Evolutionary conservation across 345 rosid genomes (phyloP).

Genomic region (Eucalyptus regnans): DNA sequence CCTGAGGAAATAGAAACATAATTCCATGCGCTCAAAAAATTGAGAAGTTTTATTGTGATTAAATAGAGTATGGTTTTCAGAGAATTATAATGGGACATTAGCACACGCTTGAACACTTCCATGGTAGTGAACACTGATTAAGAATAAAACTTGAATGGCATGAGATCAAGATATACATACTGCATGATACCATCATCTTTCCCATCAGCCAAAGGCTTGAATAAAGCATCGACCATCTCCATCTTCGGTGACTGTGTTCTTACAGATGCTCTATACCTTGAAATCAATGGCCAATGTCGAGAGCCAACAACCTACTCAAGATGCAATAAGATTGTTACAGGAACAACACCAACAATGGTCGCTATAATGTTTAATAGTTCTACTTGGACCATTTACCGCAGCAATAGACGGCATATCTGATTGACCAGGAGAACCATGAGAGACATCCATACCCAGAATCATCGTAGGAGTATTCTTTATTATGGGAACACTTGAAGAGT

Average conservation of each 20-base stretch:
- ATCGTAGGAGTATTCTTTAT: conserved; percentile 61
- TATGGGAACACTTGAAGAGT: conserved; percentile 29
- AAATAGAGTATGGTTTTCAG: background rate
- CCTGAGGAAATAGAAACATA: background rate
- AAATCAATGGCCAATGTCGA: conserved; percentile 58
- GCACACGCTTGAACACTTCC: background rate
- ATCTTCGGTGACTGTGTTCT: conserved; percentile 66
- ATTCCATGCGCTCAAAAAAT: background rate
- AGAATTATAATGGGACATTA: background rate
- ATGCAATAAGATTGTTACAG: background rate
- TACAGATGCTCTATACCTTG: conserved; percentile 80
- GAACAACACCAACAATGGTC: background rate
- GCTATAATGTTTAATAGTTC: background rate
- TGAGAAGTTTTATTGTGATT: background rate
- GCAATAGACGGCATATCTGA: conserved; percentile 68
- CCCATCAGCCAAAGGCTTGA: conserved; percentile 40
- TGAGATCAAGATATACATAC: conserved; percentile 12
- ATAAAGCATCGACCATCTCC: conserved; percentile 85
- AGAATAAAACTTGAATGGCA: background rate
- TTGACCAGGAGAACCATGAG: conserved; percentile 80
- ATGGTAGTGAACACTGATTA: background rate
- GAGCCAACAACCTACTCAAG: conserved; percentile 80
- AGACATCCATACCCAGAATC: conserved; percentile 93
- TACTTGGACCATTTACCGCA: conserved; percentile 36
- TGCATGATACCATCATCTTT: conserved; percentile 74